Evolutionary conservation across 148 eudicot species (phyloP).

Genomic region (Chenopodium berlandieri): DNA sequence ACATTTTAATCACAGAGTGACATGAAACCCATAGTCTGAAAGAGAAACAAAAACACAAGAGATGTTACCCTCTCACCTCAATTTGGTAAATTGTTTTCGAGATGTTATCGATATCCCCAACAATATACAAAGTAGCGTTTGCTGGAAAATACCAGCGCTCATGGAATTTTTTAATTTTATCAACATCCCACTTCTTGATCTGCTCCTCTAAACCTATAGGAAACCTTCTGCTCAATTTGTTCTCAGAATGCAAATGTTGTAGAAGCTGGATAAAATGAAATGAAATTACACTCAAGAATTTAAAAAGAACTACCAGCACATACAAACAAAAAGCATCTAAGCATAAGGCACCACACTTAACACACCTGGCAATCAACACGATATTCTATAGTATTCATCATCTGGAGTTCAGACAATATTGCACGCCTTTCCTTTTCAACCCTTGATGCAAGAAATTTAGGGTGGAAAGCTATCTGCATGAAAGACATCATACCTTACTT

Average conservation of each 20-base stretch:
- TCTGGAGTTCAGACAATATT: constrained; percentile 93
- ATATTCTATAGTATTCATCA: constrained; percentile 99
- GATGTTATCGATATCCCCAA: constrained; percentile 88
- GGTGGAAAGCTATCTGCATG: constrained; percentile 88
- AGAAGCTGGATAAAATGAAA: constrained; percentile 52
- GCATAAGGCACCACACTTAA: background rate
- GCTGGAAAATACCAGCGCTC: constrained; percentile 99
- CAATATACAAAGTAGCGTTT: constrained; percentile 91
- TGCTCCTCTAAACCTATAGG: constrained; percentile 99
- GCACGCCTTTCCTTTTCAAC: constrained; percentile 99
- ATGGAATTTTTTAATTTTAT: constrained; percentile 89
- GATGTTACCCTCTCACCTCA: constrained; percentile 58
- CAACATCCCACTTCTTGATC: constrained; percentile 99
- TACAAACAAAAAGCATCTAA: background rate
- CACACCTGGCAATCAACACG: constrained; percentile 99
- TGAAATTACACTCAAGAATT: constrained; percentile 13
- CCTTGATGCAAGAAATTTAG: constrained; percentile 90
- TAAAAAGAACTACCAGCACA: constrained; percentile 9
- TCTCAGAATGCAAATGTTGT: constrained; percentile 96
- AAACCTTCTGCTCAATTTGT: constrained; percentile 94
- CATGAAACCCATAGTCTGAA: constrained; percentile 6
- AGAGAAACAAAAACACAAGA: constrained; percentile 7
- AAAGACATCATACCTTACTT: constrained; percentile 14
- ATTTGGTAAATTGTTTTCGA: constrained; percentile 77
- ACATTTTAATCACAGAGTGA: constrained; percentile 21